phyloP scores from a whole-genome alignment of 2,329 filamentous ascomycete species.

The Colletotrichum navitas region DNA sequence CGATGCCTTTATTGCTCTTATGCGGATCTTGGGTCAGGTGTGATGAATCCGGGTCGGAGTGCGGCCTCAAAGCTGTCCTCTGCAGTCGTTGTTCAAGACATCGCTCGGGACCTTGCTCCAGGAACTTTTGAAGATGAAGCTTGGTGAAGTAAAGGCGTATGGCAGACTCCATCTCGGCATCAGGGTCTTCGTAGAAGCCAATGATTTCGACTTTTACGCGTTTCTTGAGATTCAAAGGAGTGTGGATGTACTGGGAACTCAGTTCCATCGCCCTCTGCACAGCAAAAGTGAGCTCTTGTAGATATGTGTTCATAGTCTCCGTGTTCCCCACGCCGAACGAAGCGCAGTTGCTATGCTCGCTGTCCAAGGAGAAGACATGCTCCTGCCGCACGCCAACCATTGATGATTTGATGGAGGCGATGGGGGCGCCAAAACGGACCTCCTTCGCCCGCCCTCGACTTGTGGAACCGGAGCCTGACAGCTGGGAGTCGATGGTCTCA shows the following conservation, averaged over 20 bases:
- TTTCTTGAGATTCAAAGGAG: constrained; percentile 62
- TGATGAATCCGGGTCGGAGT: background rate
- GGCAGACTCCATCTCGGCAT: constrained; percentile 52
- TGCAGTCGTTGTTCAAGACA: constrained; percentile 67
- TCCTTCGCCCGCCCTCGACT: constrained; percentile 53
- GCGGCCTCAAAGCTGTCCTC: constrained; percentile 43
- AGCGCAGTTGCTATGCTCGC: constrained; percentile 66
- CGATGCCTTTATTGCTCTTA: constrained; percentile 14
- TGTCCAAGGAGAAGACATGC: constrained; percentile 65
- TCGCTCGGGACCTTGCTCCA: constrained; percentile 66
- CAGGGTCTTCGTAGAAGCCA: constrained; percentile 71
- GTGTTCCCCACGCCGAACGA: constrained; percentile 65
- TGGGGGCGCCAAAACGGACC: constrained; percentile 69
- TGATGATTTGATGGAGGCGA: constrained; percentile 69
- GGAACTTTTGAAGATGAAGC: constrained; percentile 65
- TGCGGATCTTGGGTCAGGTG: background rate
- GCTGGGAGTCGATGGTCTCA: constrained; percentile 70
- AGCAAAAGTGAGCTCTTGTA: constrained; percentile 52
- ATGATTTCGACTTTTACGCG: constrained; percentile 69
- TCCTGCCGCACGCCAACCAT: constrained; percentile 65
- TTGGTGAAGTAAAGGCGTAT: constrained; percentile 66
- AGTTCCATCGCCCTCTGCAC: constrained; percentile 54
- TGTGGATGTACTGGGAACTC: constrained; percentile 54
- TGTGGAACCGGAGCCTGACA: constrained; percentile 58
- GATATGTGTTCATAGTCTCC: constrained; percentile 56